Base-by-base conservation (phyloP, 2,329 filamentous ascomycete species). In the Aspergillus phoenicis region DNA sequence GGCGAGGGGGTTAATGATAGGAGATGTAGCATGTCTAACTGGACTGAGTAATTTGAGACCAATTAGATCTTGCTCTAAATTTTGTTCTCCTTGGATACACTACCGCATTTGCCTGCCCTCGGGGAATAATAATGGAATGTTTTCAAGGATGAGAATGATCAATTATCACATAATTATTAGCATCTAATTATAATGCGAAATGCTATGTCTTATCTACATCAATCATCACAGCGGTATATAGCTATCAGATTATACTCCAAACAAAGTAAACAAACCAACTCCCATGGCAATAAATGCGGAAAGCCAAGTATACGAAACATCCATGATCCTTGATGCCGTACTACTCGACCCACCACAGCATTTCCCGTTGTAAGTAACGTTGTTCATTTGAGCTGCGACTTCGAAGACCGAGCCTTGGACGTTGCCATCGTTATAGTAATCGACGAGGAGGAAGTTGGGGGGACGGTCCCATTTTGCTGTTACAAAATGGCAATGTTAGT, bases 391-490 rank as follows among this genome's bases (percentile, higher is more conserved):
- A 0, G 89, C 89, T 0, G 89, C 89, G 17, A 90, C 88, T 70
- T 89, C 83, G 70, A 96, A 96, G 8, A 95, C 91, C 2, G 89
- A 90, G 1, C 91, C 91, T 2, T 84, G 81, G 78, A 82, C 84
- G 36, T 78, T 81, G 28, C 90, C 90, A 61, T 82, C 81, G 73
- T 95, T 92, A 78, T 95, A 96, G 75, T 91, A 95, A 73, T 96
- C 91, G 24, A 95, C 91, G 56, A 95, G 87, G 53, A 96, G 80
- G 70, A 93, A 87, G 70, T 89, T 94, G 2, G 91, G 92, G 0
- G 90, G 82, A 8, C 85, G 84, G 20, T 82, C 82, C 90, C 90
- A 95, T 52, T 66, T 68, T 3, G 64, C 78, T 80, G 80, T 24
- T n/a, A 6, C 3, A 8, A 10, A n/a, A 30, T 17, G 5, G 20